Evolutionary conservation across 164 flowering plant genomes (phyloP), one percentile per base, ranked within the genome.

Genomic region (Sedum album): DNA sequence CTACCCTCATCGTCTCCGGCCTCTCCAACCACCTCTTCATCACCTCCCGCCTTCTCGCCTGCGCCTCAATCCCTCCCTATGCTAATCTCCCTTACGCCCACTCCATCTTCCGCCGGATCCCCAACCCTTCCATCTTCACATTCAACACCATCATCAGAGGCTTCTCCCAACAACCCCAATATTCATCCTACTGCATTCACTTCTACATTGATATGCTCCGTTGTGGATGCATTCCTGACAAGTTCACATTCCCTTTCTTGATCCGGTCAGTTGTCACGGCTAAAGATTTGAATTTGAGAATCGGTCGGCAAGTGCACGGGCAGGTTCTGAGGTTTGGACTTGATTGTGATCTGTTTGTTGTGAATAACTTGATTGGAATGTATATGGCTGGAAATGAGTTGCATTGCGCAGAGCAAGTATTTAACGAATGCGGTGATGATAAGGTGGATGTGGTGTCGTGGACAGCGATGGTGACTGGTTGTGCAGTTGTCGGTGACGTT

Each of bases 391-490:
- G 60, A 25, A 55, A 26, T 55, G 60, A 55, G 7, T 26, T 55
- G 60, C 25, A 15, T 55, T 23, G n/a, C 25, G 60, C 60, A 10
- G 31, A 26, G 60, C 28, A 25, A 31, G 28, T 55, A 31, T 55
- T 55, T 55, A 14, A 21, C 2, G 60, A 55, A 26, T 55, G 31
- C 5, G 60, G 30, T 5, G 60, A 11, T 78, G 85, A n/a, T 82
- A 84, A 4, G 81, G 89, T 20, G 0, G 73, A 81, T 36, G 48
- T 84, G 9, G 25, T 71, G 63, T 78, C 84, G 57, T 74, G 71
- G 18, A 82, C 88, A 0, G 83, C 88, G 0, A 23, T 67, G 17
- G 46, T 87, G 1, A 82, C 87, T 74, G 82, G 83, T 31, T 86
- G 87, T 53, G 81, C 77, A 0, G 77, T 71, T 3, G 74, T 74